phyloP scores from a whole-genome alignment of 805 yeast genomes.

The Saccharomyces mikatae region DNA sequence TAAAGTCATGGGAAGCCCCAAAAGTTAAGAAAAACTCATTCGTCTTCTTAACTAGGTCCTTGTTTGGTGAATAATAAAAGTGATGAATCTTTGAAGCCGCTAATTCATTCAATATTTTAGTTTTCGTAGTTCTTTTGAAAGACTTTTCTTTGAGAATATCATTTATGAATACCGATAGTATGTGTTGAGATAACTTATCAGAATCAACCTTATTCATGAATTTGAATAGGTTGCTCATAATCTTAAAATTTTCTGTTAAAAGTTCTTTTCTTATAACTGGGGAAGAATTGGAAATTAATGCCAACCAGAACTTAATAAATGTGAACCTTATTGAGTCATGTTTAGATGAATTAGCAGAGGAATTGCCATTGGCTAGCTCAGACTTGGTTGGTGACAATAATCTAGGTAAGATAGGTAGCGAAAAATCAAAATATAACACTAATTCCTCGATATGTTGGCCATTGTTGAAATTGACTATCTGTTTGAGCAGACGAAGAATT shows the following conservation, averaged over 20 bases:
- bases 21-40: conserved; percentile 42
- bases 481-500: conserved; percentile 46
- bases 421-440: conserved; percentile 58
- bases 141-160: conserved; percentile 50
- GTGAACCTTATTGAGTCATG: conserved; percentile 45
- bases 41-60: conserved; percentile 33
- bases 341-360: conserved; percentile 20
- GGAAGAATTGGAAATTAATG: conserved; percentile 41
- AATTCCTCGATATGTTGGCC: conserved; percentile 50
- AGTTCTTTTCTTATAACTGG: conserved; percentile 58
- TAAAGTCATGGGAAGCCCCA: conserved; percentile 42
- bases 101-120: conserved; percentile 72
- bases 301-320: conserved; percentile 55
- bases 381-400: conserved; percentile 45
- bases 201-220: conserved; percentile 49
- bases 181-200: conserved; percentile 30
- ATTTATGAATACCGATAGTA: conserved; percentile 42
- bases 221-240: conserved; percentile 63
- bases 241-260: conserved; percentile 45
- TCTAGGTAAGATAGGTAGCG: conserved; percentile 53
- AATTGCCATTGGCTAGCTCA: conserved; percentile 35
- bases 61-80: conserved; percentile 37
- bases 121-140: conserved; percentile 61
- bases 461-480: conserved; percentile 41
- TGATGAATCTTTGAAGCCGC: conserved; percentile 50